Evolutionary conservation across 306 rosid species (phyloP), one percentile per base, ranked within the genome.

Genomic region (Cucumis hystrix): DNA sequence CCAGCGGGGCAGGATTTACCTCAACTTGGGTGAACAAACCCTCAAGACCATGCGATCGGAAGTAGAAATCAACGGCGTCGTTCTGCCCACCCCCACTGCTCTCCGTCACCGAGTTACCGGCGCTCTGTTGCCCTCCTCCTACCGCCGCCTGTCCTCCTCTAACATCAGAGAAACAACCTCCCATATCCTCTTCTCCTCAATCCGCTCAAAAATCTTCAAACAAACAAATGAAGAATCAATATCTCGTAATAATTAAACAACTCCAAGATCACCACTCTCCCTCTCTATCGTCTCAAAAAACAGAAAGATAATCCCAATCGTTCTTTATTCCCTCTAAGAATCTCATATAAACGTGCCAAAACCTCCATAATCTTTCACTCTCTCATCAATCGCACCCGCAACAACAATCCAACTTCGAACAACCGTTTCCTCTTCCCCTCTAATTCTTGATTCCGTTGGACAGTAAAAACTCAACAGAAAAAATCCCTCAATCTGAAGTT

Each of bases 31-130:
- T 77, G 77, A 72, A 85, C 12, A 91, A 70, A 0, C 81, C 85
- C 1, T 66, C 64, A 56, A 83, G 76, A 1, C 95, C 94, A 4
- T 82, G 92, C 13, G 88, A n/a, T 51, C 69, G 85, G 85, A 84
- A 82, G 80, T 85, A 93, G 65, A 77, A 79, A 37, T 89, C 89
- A 6, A 93, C 89, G 60, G 96, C 96, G 79, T 93, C 96, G 82
- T 91, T 93, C 35, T 75, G 85, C 8, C 65, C 82, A 11, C 21
- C 78, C 25, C 49, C 63, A 49, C 10, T 60, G 69, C 30, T 55
- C 63, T 40, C 43, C 30, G 66, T 11, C 13, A 39, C 17, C 45
- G 16, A 20, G 7, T 56, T 12, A 16, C 35, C 66, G 8, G 86
- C 75, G 40, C 71, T 80, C 28, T 39, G 77, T 17, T 30, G 84